Evolutionary conservation across 2,329 filamentous ascomycete genomes (phyloP).

Genomic region (Aspergillus ustus): DNA sequence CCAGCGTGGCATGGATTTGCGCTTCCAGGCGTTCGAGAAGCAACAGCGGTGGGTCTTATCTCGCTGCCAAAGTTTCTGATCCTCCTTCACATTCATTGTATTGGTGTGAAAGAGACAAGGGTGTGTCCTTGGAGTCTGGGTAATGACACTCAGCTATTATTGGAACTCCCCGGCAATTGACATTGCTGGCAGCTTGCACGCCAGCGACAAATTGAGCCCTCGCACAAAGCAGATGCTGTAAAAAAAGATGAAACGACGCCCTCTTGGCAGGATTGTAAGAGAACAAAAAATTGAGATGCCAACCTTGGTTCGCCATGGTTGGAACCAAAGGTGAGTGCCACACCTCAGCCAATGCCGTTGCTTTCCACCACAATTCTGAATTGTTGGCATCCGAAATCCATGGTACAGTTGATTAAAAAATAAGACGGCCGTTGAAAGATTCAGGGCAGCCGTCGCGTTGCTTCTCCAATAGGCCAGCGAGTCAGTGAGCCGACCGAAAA

Average conservation of each 20-base stretch:
- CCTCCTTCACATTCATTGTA: neutral
- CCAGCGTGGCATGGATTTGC: slow-evolving; percentile 2
- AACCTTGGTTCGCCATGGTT: slow-evolving; percentile 10
- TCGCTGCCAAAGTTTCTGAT: neutral
- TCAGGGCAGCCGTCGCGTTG: neutral
- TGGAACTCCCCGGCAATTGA: neutral
- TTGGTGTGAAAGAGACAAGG: neutral
- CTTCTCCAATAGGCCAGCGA: neutral
- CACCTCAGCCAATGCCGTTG: slow-evolving; percentile 4
- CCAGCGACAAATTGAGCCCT: neutral
- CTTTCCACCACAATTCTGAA: slow-evolving; percentile 3
- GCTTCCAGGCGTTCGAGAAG: slow-evolving; percentile 3
- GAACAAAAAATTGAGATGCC: neutral
- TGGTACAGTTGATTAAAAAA: slow-evolving; percentile 1
- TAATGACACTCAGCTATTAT: neutral
- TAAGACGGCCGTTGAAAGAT: neutral
- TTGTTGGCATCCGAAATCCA: neutral
- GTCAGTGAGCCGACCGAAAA: neutral
- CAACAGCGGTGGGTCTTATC: neutral
- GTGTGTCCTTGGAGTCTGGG: neutral
- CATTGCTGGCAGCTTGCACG: neutral
- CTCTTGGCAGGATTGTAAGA: neutral
- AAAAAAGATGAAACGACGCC: slow-evolving; percentile 1
- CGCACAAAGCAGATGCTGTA: neutral
- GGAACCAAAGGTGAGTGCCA: slow-evolving; percentile 6